Evolutionary conservation across 495 filamentous ascomycete species (phyloP).

Genomic region (Melanomma pulvis-pyrius): DNA sequence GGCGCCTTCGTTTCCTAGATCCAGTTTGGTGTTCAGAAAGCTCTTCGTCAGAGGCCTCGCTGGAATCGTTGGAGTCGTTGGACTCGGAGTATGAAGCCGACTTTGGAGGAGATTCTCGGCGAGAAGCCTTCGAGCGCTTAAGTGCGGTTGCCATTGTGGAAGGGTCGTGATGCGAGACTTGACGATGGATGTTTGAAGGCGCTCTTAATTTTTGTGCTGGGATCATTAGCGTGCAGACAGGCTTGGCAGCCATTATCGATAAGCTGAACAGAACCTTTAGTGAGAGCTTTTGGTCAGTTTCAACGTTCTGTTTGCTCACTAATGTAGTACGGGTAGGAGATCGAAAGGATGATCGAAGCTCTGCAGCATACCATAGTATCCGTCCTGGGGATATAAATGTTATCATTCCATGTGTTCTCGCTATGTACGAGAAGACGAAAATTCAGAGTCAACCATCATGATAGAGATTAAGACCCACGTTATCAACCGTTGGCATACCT

Average conservation of each 20-base stretch:
- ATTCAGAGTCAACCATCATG: too few relatives aligned
- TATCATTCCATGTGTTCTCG: too few relatives aligned
- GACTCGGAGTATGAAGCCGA: not conserved
- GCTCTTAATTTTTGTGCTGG: constrained; percentile 15
- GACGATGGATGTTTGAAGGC: not conserved
- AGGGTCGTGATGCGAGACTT: not conserved
- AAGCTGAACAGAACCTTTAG: not conserved
- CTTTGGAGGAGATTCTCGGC: too few relatives aligned
- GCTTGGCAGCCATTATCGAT: constrained; percentile 10
- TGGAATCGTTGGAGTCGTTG: not conserved
- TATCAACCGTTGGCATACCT: too few relatives aligned
- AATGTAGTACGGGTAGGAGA: too few relatives aligned
- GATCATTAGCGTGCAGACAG: not conserved
- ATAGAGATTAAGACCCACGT: too few relatives aligned
- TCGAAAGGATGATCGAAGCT: too few relatives aligned
- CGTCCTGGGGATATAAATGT: too few relatives aligned
- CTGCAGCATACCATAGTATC: too few relatives aligned
- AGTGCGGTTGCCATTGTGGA: not conserved
- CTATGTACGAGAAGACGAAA: too few relatives aligned
- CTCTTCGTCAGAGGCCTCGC: constrained; percentile 9
- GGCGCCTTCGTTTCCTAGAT: constrained; percentile 31
- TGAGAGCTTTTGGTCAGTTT: not conserved
- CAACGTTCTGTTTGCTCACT: too few relatives aligned
- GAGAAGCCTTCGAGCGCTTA: not conserved
- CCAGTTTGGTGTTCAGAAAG: constrained; percentile 22